A percentile compares a stretch with the other conserved stretches of the same genome.
These are phyloP conservation scores for Anastatica hierochuntica DNA, from an alignment of 345 rosid species.

Conservation along the genomic window DNA sequence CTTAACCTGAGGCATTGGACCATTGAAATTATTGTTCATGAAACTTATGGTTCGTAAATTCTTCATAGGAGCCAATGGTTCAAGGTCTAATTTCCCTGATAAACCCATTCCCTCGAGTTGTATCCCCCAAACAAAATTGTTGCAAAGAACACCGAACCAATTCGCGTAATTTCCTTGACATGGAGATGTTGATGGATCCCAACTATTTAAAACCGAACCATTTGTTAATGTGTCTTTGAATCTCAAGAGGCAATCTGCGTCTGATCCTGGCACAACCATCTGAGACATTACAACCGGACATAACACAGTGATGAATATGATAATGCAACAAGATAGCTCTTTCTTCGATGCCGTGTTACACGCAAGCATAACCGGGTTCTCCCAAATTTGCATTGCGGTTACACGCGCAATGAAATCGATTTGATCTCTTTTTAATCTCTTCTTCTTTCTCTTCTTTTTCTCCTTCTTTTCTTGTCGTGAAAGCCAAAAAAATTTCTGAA, in stretches of 20 bases:
- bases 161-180: slow-evolving; percentile 34
- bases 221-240: slow-evolving; percentile 32
- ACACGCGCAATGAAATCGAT: slow-evolving; percentile 6
- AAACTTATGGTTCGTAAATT: slow-evolving; percentile 50
- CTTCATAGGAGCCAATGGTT: slow-evolving; percentile 31
- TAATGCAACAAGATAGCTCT: slow-evolving; percentile 2
- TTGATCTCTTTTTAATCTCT: background rate
- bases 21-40: slow-evolving; percentile 51
- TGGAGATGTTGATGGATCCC: slow-evolving; percentile 35
- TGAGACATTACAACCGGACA: slow-evolving; percentile 15
- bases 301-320: background rate
- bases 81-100: slow-evolving; percentile 30
- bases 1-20: slow-evolving; percentile 44
- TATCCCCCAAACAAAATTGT: slow-evolving; percentile 45
- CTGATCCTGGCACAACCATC: slow-evolving; percentile 19
- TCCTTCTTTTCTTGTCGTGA: background rate
- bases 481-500: slow-evolving; percentile 3
- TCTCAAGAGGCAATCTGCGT: slow-evolving; percentile 29
- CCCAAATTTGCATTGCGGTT: slow-evolving; percentile 34
- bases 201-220: slow-evolving; percentile 21
- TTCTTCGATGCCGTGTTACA: slow-evolving; percentile 28
- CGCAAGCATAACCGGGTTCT: slow-evolving; percentile 34
- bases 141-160: slow-evolving; percentile 61
- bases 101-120: slow-evolving; percentile 50
- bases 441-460: background rate